Evolutionary conservation across 2,329 filamentous ascomycete species (phyloP), one percentile per base, ranked within the genome.

Genomic region (Pseudocercospora cruenta): DNA sequence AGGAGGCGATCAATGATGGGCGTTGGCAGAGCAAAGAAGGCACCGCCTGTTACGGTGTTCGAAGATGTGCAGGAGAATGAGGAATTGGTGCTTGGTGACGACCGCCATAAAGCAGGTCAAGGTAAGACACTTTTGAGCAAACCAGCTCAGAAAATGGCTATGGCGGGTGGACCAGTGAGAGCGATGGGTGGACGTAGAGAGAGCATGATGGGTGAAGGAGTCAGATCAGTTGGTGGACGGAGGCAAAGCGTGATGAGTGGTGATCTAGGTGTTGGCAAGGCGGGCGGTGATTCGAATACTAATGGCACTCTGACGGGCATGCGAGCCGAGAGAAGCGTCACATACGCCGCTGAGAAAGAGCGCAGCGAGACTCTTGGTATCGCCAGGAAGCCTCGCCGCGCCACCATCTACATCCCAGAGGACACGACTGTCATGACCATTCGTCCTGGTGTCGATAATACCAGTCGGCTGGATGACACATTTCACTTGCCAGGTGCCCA

Each of bases 391-490:
- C 76, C 78, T 4, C 77, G 82, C 61, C 76, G 82, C 65, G 77
- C 81, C 65, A 85, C 82, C 2, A 85, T 85, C 54, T 85, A 83
- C 70, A 78, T 84, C 12, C 83, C 83, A 10, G 83, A 85, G 31
- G 82, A 85, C 64, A 85, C 83, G 5, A 83, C 82, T 1, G 76
- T 85, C 26, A 74, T 84, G 69, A 85, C 82, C 0, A 84, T 85
- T 53, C 83, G 84, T 70, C 83, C 83, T 3, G 83, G 83, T 47
- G 79, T 80, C 16, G 28, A 60, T 14, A 71, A 69, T 4, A 73
- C 73, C 2, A 69, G 67, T n/a, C 65, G 73, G 6, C 63, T 75
- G 26, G 73, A 79, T 51, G 76, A 78, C 49, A 78, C 76, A 6
- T 75, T 78, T 58, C 53, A 65, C 21, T 4, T 60, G 3, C 36